Base-by-base conservation (phyloP, 2,329 filamentous ascomycete genomes). In the Sporothrix brasiliensis region DNA sequence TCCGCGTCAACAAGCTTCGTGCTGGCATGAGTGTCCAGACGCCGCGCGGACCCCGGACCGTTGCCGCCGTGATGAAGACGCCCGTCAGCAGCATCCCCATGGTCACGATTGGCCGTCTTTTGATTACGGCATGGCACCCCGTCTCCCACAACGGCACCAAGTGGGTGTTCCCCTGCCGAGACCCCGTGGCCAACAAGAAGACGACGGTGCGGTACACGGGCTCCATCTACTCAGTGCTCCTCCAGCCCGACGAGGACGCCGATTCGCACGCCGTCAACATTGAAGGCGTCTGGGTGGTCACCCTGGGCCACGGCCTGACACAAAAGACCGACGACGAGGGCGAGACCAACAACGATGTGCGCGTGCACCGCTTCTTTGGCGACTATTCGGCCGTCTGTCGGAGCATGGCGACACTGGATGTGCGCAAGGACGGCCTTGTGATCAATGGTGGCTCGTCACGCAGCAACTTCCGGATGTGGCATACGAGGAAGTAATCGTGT, bases 71-170 rank as follows among this genome's bases (percentile, higher is more conserved):
- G 7, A 77, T 90, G 39, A 83, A 81, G 74, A 88, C 85, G 5
- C 75, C 77, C 0, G 81, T 87, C 0, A 69, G 72, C 2, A 70
- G 77, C 53, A 77, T 78, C 49, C 71, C 75, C 1, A 80, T 89
- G 75, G 85, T 83, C 71, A 79, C 79, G 0, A 76, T 88, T 0
- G 81, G 81, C 1, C 75, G 72, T 0, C 78, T 89, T 9, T 75
- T 85, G 7, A 82, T 89, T 39, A 89, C 88, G 30, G 83, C 85
- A 0, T 89, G 86, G 85, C 88, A 90, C 75, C 88, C 88, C 0
- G 77, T 90, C 2, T 73, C 61, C 50, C 54, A 70, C 49, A 68
- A 71, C 21, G 73, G 69, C 2, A 27, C 47, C 0, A 39, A 24
- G 50, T 79, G 77, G 78, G 67, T 68, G 34, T 78, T 78, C 56